These are phyloP conservation scores for Elymus sibiricus DNA, from an alignment of 176 grass and related monocot genomes.

Conservation along the genomic window DNA sequence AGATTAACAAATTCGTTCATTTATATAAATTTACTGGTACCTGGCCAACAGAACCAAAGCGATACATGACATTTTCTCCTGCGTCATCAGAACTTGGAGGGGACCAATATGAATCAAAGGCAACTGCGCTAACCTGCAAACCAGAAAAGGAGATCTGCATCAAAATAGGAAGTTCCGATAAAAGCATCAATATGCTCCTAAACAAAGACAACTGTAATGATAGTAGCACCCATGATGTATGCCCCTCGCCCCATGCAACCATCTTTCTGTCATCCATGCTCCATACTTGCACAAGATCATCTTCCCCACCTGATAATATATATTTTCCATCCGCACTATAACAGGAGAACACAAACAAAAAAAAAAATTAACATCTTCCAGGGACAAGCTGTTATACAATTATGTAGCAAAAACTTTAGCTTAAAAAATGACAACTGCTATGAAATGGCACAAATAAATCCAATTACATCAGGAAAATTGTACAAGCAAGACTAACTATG, in stretches of 20 bases:
- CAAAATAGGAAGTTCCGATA: slow-evolving; percentile 4
- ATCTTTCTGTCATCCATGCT: slow-evolving; percentile 95
- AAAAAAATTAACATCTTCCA: slow-evolving; percentile 16
- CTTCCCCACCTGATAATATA: slow-evolving; percentile 88
- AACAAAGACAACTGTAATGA: slow-evolving; percentile 15
- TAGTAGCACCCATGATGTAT: slow-evolving; percentile 92
- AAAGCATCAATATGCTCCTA: slow-evolving; percentile 3
- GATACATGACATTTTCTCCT: slow-evolving; percentile 84
- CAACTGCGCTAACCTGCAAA: slow-evolving; percentile 84
- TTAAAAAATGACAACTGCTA: not conserved
- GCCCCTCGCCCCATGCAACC: slow-evolving; percentile 90
- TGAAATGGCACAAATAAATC: slow-evolving; percentile 6
- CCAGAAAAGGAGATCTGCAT: slow-evolving; percentile 24
- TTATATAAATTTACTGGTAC: slow-evolving; percentile 39
- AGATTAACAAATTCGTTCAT: not conserved
- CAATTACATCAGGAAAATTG: slow-evolving; percentile 12
- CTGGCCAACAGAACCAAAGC: slow-evolving; percentile 94
- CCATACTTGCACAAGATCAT: slow-evolving; percentile 99
- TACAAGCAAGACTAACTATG: not conserved
- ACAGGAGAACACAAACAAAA: slow-evolving; percentile 19
- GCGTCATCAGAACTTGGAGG: slow-evolving; percentile 71
- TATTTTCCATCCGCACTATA: slow-evolving; percentile 82
- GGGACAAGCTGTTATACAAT: too few relatives aligned
- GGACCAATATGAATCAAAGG: slow-evolving; percentile 94
- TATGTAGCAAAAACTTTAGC: not conserved